These are phyloP conservation scores for Globisporangium takayamanum DNA, from an alignment of 352 stramenopile species.

Conservation along the genomic window DNA sequence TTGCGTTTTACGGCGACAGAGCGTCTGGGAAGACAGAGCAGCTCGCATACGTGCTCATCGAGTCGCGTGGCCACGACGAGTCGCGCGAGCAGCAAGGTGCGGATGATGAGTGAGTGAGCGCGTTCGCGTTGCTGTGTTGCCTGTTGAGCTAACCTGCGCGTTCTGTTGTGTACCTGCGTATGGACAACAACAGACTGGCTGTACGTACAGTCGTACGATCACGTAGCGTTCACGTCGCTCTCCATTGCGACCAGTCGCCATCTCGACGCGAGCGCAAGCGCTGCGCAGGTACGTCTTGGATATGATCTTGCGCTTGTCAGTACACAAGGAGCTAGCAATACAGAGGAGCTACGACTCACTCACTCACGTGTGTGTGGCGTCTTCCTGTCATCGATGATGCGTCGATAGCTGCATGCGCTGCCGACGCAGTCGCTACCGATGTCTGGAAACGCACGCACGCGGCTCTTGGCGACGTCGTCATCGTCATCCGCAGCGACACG, in stretches of 20 bases:
- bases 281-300: background rate
- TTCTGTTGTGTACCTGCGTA: background rate
- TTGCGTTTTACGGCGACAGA: slow-evolving; percentile 15
- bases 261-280: background rate
- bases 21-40: slow-evolving; percentile 10
- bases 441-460: slow-evolving; percentile 9
- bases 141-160: background rate
- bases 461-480: slow-evolving; percentile 15
- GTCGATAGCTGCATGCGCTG: slow-evolving; percentile 1
- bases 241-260: background rate
- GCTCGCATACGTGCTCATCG: slow-evolving; percentile 13
- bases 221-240: slow-evolving; percentile 20
- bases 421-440: background rate
- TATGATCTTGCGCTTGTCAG: too few species aligned
- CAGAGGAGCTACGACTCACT: background rate
- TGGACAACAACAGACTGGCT: slow-evolving; percentile 24
- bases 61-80: background rate
- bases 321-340: background rate
- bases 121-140: background rate
- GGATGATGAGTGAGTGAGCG: background rate
- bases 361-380: too few species aligned
- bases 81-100: slow-evolving; percentile 6
- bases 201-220: slow-evolving; percentile 33
- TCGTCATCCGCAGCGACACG: slow-evolving; percentile 2
- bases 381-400: background rate